Conservation (phyloP, 1,284 basidiomycete genomes). For the Puccinia sorghi region DNA sequence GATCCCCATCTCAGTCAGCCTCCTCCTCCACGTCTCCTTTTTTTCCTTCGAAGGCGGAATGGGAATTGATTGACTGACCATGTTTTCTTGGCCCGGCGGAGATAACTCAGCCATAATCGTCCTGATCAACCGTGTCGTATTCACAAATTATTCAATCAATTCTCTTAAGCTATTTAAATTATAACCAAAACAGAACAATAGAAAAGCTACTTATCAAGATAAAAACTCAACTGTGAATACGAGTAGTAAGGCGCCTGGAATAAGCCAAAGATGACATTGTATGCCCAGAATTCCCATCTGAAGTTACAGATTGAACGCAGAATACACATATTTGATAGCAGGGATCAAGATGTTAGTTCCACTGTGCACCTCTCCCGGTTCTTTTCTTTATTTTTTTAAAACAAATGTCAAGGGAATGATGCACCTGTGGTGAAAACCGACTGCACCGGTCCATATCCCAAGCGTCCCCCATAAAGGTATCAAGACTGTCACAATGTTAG, state of each 20-base stretch:
- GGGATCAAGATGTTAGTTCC: not conserved
- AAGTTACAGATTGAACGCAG: not conserved
- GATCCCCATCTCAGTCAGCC: not conserved
- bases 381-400: not conserved
- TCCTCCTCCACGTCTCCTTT: not conserved
- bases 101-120: conserved; percentile 46
- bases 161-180: not conserved
- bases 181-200: not conserved
- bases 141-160: not conserved
- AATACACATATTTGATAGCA: not conserved
- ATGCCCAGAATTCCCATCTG: conserved; percentile 50
- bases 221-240: conserved; percentile 46
- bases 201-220: not conserved
- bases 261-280: conserved; percentile 47
- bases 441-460: conserved; percentile 23
- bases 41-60: not conserved
- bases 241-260: conserved; percentile 50
- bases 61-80: conserved; percentile 3
- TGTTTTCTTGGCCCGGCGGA: conserved; percentile 43
- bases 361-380: not conserved
- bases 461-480: conserved; percentile 48
- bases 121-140: not conserved
- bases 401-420: not conserved
- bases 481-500: conserved; percentile 45
- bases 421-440: conserved; percentile 46